phyloP scores from a whole-genome alignment of 2,329 filamentous ascomycete genomes.

The Diaporthe sp. region DNA sequence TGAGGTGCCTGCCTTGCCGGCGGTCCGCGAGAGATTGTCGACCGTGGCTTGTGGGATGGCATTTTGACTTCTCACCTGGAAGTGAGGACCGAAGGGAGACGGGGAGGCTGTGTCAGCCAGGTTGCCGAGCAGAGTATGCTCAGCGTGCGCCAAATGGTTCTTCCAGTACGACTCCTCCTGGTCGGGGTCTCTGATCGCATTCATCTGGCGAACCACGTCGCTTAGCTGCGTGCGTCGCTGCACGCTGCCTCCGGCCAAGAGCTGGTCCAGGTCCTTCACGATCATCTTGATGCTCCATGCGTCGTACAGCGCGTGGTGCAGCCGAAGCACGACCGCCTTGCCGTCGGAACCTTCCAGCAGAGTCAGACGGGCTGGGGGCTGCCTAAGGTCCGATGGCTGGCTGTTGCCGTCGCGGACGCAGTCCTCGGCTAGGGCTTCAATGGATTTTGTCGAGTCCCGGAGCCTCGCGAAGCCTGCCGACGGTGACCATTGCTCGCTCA shows the following conservation, averaged over 20 bases:
- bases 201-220: background rate
- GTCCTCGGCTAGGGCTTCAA: slow-evolving; percentile 22
- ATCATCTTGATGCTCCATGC: slow-evolving; percentile 43
- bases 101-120: background rate
- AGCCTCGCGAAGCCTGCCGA: slow-evolving; percentile 3
- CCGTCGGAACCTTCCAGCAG: slow-evolving; percentile 38
- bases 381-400: slow-evolving; percentile 34
- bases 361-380: slow-evolving; percentile 36
- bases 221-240: background rate
- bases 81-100: slow-evolving; percentile 34
- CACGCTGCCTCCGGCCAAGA: background rate
- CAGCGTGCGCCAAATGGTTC: background rate
- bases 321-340: slow-evolving; percentile 38
- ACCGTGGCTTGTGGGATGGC: slow-evolving; percentile 13
- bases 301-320: slow-evolving; percentile 41
- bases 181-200: background rate
- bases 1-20: slow-evolving; percentile 26
- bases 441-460: background rate
- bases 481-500: slow-evolving; percentile 22
- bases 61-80: slow-evolving; percentile 32
- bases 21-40: background rate
- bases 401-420: slow-evolving; percentile 34
- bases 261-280: slow-evolving; percentile 34
- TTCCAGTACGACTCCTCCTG: slow-evolving; percentile 21
- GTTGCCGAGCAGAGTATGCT: background rate